phyloP scores from a whole-genome alignment of 2,329 filamentous ascomycete genomes.

The Alternaria infectoria region DNA sequence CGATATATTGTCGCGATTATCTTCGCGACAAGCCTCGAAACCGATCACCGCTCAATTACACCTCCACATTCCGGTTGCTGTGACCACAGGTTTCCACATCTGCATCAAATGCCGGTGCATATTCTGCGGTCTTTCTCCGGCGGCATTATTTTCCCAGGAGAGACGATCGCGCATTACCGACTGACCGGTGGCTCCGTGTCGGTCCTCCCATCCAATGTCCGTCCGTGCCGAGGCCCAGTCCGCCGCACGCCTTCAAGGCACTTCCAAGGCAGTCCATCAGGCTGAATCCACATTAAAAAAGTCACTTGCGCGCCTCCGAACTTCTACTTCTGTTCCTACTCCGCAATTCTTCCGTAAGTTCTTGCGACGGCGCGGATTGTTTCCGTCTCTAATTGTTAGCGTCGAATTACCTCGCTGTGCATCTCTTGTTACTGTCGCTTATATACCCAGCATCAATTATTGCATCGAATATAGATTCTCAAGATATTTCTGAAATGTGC shows the following conservation, averaged over 20 bases:
- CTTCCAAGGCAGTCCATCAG: neutral
- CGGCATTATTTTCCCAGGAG: neutral
- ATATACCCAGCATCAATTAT: slow-evolving; percentile 1
- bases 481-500: neutral
- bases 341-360: neutral
- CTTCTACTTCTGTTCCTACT: neutral
- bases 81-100: neutral
- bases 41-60: neutral
- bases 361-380: neutral
- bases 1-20: neutral
- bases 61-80: neutral
- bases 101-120: neutral
- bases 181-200: neutral
- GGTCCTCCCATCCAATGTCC: neutral
- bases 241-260: neutral
- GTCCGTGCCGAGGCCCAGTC: slow-evolving; percentile 1
- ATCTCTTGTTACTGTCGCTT: neutral
- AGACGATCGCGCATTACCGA: neutral
- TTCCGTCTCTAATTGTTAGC: neutral
- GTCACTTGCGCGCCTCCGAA: neutral
- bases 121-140: neutral
- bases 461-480: neutral
- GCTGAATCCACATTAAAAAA: neutral
- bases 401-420: neutral
- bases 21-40: neutral